Base-by-base conservation (phyloP, 1,139 yeast genomes). In the Sugiyamaella neomexicana region DNA sequence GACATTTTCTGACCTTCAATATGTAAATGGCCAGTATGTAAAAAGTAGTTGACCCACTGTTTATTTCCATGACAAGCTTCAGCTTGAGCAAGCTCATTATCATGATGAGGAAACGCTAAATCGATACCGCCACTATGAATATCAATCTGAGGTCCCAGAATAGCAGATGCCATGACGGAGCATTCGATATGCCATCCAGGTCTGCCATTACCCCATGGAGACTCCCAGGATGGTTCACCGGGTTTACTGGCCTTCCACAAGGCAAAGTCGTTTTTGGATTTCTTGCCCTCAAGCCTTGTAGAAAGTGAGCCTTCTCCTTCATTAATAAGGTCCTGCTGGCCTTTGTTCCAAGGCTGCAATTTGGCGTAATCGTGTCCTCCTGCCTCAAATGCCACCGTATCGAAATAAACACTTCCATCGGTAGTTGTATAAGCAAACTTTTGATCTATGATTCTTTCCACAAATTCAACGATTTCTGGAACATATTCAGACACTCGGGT, bases 161-260 rank as follows among this genome's bases (percentile, higher is more conserved):
- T 80, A 64, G 90, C 96, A 52, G 93, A 81, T 1, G 99, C 99
- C 99, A 93, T 93, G 13, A 93, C 99, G 5, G 98, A 90, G 78
- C 99, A 93, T 73, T 93, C 99, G 71, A 93, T 93, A 70, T 93
- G 99, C 99, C 99, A 93, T 1, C 99, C 99, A 2, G 99, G 99
- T 70, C 99, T 86, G 49, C 99, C 99, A 57, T 79, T 77, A 36
- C 99, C 99, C 98, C 98, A 93, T 40, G 95, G 91, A 1, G 97
- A 89, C 2, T 79, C 80, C 98, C 99, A 93, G 45, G 83, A 80
- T 16, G 99, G 99, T 74, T 93, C 99, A 64, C 99, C 99, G 1
- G 96, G 93, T 69, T 93, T 93, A 13, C 96, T 87, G 1, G 93
- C 84, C 70, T 93, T 93, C 99, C 99, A 93, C 42, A 93, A 77